These are phyloP conservation scores for Somion occarium DNA, from an alignment of 1,284 basidiomycete genomes.

Conservation along the genomic window DNA sequence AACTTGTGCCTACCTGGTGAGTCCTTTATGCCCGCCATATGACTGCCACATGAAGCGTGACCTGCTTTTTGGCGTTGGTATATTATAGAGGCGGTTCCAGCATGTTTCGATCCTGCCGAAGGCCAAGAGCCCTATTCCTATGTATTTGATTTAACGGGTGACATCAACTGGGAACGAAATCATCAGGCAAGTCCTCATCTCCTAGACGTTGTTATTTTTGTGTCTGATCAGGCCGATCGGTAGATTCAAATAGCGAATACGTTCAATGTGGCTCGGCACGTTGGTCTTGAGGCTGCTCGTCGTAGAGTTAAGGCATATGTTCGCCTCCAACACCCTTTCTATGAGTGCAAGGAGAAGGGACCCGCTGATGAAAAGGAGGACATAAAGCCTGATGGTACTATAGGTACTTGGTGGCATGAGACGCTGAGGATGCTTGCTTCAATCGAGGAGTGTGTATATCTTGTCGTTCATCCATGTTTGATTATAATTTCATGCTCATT, in stretches of 20 bases:
- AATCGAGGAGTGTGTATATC: constrained; percentile 56
- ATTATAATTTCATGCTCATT: constrained; percentile 3
- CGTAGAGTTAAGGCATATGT: constrained; percentile 74
- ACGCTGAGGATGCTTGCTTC: constrained; percentile 70
- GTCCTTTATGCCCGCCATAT: constrained; percentile 23
- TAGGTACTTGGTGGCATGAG: constrained; percentile 91
- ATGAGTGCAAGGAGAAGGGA: constrained; percentile 70
- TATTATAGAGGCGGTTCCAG: constrained; percentile 52
- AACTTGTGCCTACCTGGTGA: constrained; percentile 72
- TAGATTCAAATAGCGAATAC: constrained; percentile 80
- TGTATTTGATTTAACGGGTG: constrained; percentile 81
- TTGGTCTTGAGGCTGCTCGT: constrained; percentile 66
- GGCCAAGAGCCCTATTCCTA: constrained; percentile 63
- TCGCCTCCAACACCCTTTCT: constrained; percentile 78
- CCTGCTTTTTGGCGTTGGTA: not conserved
- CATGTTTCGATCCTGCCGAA: constrained; percentile 64
- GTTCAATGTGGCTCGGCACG: constrained; percentile 62
- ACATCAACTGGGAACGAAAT: constrained; percentile 72
- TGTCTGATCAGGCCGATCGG: constrained; percentile 2
- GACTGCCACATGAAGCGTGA: constrained; percentile 1
- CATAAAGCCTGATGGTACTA: constrained; percentile 65
- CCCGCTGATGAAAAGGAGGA: constrained; percentile 71
- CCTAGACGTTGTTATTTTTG: not conserved
- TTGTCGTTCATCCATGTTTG: constrained; percentile 1
- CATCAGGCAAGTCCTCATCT: constrained; percentile 51